phyloP scores from a whole-genome alignment of 2,329 filamentous ascomycete genomes.

The Mollisiaceae sp. region DNA sequence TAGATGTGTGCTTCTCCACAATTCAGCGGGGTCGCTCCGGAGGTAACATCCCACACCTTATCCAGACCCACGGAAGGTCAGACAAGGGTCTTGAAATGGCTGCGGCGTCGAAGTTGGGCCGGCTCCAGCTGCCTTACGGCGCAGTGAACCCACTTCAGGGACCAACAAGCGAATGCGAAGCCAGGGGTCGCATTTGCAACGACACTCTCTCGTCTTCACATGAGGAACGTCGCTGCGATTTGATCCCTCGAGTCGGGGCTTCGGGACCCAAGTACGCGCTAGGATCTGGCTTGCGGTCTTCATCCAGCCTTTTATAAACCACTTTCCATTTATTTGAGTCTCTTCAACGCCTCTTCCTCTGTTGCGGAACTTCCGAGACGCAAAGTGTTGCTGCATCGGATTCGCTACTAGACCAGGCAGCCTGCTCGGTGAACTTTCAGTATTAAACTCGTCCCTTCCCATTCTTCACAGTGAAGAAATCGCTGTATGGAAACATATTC shows the following conservation, averaged over 20 bases:
- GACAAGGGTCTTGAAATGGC: too few relatives aligned
- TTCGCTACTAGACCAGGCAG: neutral
- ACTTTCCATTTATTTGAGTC: neutral
- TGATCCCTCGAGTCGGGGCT: neutral
- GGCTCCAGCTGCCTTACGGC: neutral
- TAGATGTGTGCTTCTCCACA: too few relatives aligned
- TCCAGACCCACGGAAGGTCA: neutral
- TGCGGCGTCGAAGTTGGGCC: neutral
- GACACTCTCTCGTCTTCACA: neutral
- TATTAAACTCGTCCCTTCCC: neutral
- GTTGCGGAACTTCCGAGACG: neutral
- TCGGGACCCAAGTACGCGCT: neutral
- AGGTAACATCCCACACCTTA: neutral
- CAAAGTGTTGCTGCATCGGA: neutral
- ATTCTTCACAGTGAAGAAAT: neutral
- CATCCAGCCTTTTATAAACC: neutral
- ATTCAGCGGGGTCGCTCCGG: too few relatives aligned
- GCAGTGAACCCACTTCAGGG: neutral
- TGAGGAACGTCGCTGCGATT: neutral
- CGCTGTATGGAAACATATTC: neutral
- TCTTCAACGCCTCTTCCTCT: neutral
- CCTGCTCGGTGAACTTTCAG: neutral
- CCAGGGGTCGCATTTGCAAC: neutral
- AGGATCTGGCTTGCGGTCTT: neutral
- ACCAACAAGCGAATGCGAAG: constrained; percentile 16